These are phyloP conservation scores for Rosa rugosa DNA, from an alignment of 306 rosid genomes.

Conservation along the genomic window DNA sequence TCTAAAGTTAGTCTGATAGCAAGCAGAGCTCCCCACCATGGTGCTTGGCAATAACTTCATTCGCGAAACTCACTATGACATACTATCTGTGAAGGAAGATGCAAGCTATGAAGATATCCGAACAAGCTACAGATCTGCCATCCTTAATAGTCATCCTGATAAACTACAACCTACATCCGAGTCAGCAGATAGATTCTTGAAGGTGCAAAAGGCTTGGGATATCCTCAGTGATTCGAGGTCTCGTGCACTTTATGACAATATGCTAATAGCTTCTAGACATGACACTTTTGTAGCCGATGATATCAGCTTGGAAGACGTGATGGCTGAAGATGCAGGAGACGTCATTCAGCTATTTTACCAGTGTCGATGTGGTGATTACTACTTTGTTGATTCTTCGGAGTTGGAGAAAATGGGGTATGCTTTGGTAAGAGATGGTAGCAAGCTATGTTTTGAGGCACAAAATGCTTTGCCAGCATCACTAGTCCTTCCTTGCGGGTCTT, in stretches of 20 bases:
- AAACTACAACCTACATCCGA: slow-evolving; percentile 43
- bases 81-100: slow-evolving; percentile 63
- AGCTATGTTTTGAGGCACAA: slow-evolving; percentile 36
- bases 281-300: slow-evolving; percentile 67
- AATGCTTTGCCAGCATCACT: slow-evolving; percentile 61
- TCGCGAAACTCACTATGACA: slow-evolving; percentile 63
- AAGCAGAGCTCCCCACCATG: slow-evolving; percentile 37
- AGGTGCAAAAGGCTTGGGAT: slow-evolving; percentile 95
- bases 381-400: slow-evolving; percentile 62
- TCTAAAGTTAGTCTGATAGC: slow-evolving; percentile 11
- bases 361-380: slow-evolving; percentile 87
- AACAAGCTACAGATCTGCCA: slow-evolving; percentile 64
- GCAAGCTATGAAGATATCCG: slow-evolving; percentile 75
- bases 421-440: slow-evolving; percentile 51
- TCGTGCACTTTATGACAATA: slow-evolving; percentile 56
- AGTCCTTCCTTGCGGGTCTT: slow-evolving; percentile 86
- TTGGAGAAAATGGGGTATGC: slow-evolving; percentile 70
- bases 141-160: slow-evolving; percentile 83
- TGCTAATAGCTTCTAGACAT: slow-evolving; percentile 53
- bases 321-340: slow-evolving; percentile 54
- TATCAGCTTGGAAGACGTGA: slow-evolving; percentile 62
- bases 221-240: slow-evolving; percentile 55
- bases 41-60: slow-evolving; percentile 34
- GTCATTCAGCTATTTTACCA: slow-evolving; percentile 59
- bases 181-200: slow-evolving; percentile 55